A percentile compares a stretch with the other conserved stretches of the same genome.
Conservation (phyloP, 2,329 filamentous ascomycete genomes). For the Chaetoscypha palmicola region DNA sequence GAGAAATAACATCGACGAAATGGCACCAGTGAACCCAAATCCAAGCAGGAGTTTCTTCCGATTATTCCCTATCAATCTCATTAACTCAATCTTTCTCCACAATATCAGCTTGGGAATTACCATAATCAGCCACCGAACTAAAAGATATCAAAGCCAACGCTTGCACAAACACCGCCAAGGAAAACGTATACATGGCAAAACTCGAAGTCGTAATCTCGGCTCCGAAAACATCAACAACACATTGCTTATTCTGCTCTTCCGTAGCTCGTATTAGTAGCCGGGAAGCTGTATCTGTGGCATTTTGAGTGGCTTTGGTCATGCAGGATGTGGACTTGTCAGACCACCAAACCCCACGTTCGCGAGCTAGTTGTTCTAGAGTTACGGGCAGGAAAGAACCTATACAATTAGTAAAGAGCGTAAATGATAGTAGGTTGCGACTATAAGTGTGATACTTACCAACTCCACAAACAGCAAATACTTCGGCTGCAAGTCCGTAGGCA, state of each 20-base stretch:
- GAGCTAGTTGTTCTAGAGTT: conserved; percentile 81
- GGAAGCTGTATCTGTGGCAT: conserved; percentile 9
- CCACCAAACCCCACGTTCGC: conserved; percentile 80
- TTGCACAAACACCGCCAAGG: conserved; percentile 80
- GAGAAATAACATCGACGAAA: conserved; percentile 81
- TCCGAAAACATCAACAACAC: conserved; percentile 74
- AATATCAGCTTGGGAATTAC: conserved; percentile 32
- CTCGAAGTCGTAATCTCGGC: conserved; percentile 88
- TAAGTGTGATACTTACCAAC: conserved; percentile 50
- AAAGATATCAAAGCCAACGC: conserved; percentile 89
- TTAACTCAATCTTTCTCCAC: not conserved
- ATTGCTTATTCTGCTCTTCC: conserved; percentile 36
- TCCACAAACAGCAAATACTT: conserved; percentile 90
- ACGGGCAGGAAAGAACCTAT: conserved; percentile 89
- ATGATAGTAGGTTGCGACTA: not conserved
- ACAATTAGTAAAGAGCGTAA: not conserved
- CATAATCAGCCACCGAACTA: conserved; percentile 90
- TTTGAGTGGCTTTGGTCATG: conserved; percentile 28
- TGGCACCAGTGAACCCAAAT: conserved; percentile 78
- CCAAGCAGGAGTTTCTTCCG: conserved; percentile 77
- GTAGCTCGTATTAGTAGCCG: conserved; percentile 21
- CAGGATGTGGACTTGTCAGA: conserved; percentile 72
- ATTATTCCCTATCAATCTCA: conserved; percentile 44
- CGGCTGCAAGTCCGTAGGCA: conserved; percentile 88
- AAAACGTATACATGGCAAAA: conserved; percentile 98